Evolutionary conservation across 2,329 filamentous ascomycete species (phyloP).

Genomic region (Cytospora piceae): DNA sequence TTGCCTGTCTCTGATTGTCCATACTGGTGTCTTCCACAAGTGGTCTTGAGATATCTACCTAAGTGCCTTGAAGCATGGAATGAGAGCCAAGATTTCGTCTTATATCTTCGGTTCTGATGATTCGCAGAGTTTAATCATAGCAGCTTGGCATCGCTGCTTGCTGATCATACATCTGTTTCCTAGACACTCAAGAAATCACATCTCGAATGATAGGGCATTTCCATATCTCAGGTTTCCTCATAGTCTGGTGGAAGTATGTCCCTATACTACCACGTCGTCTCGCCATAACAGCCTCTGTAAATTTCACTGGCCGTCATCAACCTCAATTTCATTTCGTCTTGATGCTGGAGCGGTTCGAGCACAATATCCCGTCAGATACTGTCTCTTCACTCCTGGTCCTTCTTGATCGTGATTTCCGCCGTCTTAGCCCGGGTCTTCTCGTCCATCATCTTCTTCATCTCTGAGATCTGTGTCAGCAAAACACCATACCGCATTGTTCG

Average conservation of each 20-base stretch:
- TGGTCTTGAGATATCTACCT: neutral
- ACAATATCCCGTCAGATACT: neutral
- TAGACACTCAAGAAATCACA: neutral
- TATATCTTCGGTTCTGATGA: neutral
- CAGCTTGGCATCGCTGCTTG: neutral
- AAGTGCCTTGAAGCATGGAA: neutral
- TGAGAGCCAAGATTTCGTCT: neutral
- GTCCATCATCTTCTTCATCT: conserved; percentile 29
- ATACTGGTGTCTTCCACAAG: neutral
- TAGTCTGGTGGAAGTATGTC: neutral
- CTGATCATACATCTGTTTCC: neutral
- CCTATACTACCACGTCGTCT: neutral
- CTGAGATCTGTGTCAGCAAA: conserved; percentile 24
- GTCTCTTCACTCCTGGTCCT: conserved; percentile 17
- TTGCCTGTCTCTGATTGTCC: neutral
- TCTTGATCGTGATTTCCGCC: conserved; percentile 23
- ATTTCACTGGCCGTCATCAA: neutral
- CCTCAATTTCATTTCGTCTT: neutral
- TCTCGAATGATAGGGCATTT: neutral
- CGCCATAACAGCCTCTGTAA: neutral
- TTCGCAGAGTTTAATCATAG: neutral
- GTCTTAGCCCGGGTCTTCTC: conserved; percentile 17
- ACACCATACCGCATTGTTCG: no score
- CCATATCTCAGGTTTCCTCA: neutral
- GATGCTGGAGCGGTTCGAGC: neutral